Base-by-base conservation (phyloP, 768 basidiomycete genomes). In the Chiua virens region DNA sequence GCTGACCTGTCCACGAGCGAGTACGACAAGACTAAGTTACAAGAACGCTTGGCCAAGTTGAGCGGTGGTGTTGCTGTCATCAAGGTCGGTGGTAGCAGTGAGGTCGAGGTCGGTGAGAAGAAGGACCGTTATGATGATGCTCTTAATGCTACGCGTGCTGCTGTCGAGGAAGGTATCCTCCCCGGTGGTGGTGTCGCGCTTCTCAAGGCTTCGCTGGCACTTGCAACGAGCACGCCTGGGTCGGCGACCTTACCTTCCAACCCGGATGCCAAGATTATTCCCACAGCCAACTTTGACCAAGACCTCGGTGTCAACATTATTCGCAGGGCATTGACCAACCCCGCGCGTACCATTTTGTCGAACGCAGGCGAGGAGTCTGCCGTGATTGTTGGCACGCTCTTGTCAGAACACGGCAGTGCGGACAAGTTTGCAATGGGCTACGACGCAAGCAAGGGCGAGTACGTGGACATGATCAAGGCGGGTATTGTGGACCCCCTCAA, bases 21-120 rank as follows among this genome's bases (percentile, higher is more conserved):
- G 54, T 98, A 87, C 68, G 95, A 99, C 81, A 81, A 84, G 65
- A 86, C 86, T 58, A 98, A 97, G 76, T 81, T 99, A 45, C 95
- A 98, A 70, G 96, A 98, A 69, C 89, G 96, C 57, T 81, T 99
- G 40, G 96, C 96, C 56, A 98, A 99, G 80, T 79, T 98, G 47
- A 83, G 82, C 39, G 96, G 96, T 40, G 95, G 96, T 72, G 96
- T 98, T 42, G 96, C 96, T 15, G 95, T 98, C 73, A 98, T 98
- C 81, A 94, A 92, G 74, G 96, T 98, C 55, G 96, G 96, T 49
- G 96, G 96, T 17, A 75, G 87, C 21, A 84, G 81, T 46, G 96
- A 98, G 71, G 96, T 98, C 46, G 96, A 98, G 74, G 96, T 98
- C 53, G 81, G 95, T 8, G 96, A 98, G 82, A 98, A 98, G 91